These are phyloP conservation scores for Prunus mume DNA, from an alignment of 306 rosid species.

Conservation along the genomic window DNA sequence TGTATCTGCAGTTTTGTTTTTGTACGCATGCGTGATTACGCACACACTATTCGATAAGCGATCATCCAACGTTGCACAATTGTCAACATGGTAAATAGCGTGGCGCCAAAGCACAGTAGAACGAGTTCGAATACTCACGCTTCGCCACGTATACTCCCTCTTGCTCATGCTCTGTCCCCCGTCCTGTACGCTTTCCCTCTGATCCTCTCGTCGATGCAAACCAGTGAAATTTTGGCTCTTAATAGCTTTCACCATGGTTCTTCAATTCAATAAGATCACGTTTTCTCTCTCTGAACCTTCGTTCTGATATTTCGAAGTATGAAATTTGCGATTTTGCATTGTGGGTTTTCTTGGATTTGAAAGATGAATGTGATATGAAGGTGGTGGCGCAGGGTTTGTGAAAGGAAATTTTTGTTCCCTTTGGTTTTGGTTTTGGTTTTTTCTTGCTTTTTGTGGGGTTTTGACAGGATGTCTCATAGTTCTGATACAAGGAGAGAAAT, in stretches of 20 bases:
- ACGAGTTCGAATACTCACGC: neutral
- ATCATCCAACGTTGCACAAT: neutral
- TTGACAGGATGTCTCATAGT: constrained; percentile 19
- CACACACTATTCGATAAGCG: too few relatives aligned
- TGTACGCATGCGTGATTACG: neutral
- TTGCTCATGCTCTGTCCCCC: constrained; percentile 17
- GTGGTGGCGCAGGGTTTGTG: constrained; percentile 1
- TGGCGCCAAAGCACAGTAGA: constrained; percentile 15
- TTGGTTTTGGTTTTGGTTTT: neutral
- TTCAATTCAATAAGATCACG: neutral
- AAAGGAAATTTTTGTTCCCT: neutral
- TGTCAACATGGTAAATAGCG: neutral
- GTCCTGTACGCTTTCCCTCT: constrained; percentile 42
- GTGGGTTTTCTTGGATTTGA: neutral
- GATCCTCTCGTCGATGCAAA: neutral
- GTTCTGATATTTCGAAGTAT: neutral
- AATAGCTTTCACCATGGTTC: neutral
- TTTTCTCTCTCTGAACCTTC: neutral
- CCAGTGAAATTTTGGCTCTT: neutral
- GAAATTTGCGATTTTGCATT: neutral
- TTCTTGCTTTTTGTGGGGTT: neutral
- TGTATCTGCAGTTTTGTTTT: neutral
- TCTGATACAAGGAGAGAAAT: constrained; percentile 30
- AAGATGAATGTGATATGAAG: constrained; percentile 5
- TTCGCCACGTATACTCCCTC: constrained; percentile 26